phyloP scores from a whole-genome alignment of 495 filamentous ascomycete genomes.

The Penicillium atrosanguineum region DNA sequence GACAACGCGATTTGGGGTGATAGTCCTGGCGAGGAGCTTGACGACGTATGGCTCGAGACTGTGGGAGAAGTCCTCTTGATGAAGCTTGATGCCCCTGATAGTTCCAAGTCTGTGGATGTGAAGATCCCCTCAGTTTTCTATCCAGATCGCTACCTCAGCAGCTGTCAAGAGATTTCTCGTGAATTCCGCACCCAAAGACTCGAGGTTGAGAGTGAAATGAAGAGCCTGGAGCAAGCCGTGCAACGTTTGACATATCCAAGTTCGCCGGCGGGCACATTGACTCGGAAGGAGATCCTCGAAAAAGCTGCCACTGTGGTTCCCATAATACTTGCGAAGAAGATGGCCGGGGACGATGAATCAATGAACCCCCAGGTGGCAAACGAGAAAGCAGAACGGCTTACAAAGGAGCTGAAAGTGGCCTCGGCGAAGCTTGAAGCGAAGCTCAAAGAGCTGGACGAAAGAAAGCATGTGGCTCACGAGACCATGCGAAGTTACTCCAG shows the following conservation, averaged over 20 bases:
- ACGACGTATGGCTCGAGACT: conserved; percentile 53
- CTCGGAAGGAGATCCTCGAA: conserved; percentile 33
- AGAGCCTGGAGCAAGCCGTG: conserved; percentile 38
- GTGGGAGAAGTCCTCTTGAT: conserved; percentile 69
- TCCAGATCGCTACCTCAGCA: conserved; percentile 72
- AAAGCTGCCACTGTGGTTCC: conserved; percentile 32
- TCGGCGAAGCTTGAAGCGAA: conserved; percentile 48
- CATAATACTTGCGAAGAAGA: conserved; percentile 23
- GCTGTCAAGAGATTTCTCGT: conserved; percentile 50
- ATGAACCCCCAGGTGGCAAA: conserved; percentile 15
- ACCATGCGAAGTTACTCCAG: conserved; percentile 48
- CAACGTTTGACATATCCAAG: conserved; percentile 30
- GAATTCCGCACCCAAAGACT: conserved; percentile 45
- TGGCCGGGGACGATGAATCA: conserved; percentile 13
- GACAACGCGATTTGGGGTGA: conserved; percentile 66
- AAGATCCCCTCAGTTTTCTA: conserved; percentile 72
- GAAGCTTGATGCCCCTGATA: conserved; percentile 48
- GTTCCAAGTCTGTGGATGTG: conserved; percentile 52
- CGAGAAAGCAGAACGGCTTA: conserved; percentile 30
- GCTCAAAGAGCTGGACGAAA: conserved; percentile 50
- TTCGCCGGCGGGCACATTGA: conserved; percentile 20
- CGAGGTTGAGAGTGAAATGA: conserved; percentile 37
- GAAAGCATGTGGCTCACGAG: conserved; percentile 48
- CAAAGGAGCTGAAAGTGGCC: conserved; percentile 36
- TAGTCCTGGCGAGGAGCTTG: conserved; percentile 46